Percentiles rank a stretch among this genome's conserved stretches.
phyloP scores from a whole-genome alignment of 2,329 filamentous ascomycete species.

The Colletotrichum falcatum region DNA sequence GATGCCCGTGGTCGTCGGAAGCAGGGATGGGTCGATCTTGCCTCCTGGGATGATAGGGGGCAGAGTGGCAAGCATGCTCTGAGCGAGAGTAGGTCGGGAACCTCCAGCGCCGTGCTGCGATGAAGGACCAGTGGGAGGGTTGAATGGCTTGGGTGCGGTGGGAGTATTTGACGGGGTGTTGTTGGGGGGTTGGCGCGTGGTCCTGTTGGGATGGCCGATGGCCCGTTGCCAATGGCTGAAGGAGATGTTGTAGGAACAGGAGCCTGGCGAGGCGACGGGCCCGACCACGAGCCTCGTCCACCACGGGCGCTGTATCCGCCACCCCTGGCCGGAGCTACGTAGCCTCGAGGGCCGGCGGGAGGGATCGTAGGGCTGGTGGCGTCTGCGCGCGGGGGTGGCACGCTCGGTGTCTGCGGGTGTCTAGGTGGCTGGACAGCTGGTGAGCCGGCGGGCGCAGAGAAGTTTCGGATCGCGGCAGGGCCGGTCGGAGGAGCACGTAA shows the following conservation, averaged over 20 bases:
- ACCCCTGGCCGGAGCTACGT: constrained; percentile 59
- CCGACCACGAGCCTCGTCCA: constrained; percentile 59
- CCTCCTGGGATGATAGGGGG: constrained; percentile 66
- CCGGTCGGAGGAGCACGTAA: constrained; percentile 64
- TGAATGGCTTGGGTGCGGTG: constrained; percentile 60
- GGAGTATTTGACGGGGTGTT: constrained; percentile 54
- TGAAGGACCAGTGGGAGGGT: constrained; percentile 67
- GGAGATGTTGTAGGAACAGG: constrained; percentile 52
- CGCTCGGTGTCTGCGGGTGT: constrained; percentile 51
- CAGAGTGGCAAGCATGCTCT: constrained; percentile 64
- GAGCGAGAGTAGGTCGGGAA: constrained; percentile 61
- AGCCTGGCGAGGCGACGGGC: constrained; percentile 46
- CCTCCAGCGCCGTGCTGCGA: constrained; percentile 50
- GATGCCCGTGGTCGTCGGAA: constrained; percentile 59
- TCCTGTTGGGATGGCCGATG: constrained; percentile 61
- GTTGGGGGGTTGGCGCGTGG: constrained; percentile 54
- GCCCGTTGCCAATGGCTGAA: constrained; percentile 52
- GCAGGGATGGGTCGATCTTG: constrained; percentile 62
- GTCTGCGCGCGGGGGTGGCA: constrained; percentile 51
- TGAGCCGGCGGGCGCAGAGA: constrained; percentile 52
- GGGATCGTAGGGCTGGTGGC: constrained; percentile 61
- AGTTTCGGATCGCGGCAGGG: constrained; percentile 54
- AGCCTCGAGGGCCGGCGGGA: constrained; percentile 67
- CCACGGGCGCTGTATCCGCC: constrained; percentile 58
- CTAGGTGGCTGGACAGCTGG: constrained; percentile 51